Evolutionary conservation across 2,329 filamentous ascomycete genomes (phyloP), one percentile per base, ranked within the genome.

Genomic region (Blastomyces gilchristii): DNA sequence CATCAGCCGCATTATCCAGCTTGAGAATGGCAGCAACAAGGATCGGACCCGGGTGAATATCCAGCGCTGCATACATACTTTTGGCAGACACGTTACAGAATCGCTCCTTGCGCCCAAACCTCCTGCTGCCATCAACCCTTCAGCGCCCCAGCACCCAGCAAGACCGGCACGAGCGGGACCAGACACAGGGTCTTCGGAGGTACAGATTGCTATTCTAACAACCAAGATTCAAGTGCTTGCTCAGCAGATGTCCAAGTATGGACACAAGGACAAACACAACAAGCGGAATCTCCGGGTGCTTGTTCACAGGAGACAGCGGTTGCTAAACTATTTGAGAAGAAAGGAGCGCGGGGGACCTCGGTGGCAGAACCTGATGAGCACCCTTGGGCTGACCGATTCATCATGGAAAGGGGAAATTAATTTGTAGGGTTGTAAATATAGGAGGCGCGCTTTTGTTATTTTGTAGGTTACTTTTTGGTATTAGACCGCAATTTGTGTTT

Each of bases 191-290:
- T 96, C 90, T 70, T 90, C 90, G 7, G 94, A 99, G 78, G 95
- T 99, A n/a, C 94, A 99, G 80, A 91, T 95, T 68, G 92, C 91
- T 56, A 95, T 99, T 69, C 77, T 99, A 74, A 99, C 94, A 2
- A 85, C 91, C 63, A 97, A 97, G 82, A 99, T 99, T 73, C 83
- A 90, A 66, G 86, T 88, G 31, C 75, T 99, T 59, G 87, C 89
- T 18, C 82, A 88, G 68, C 86, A 87, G 67, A 77, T 96, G 60
- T 82, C 88, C 71, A 81, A 79, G 52, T 83, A 85, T 68, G 90
- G 88, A 5, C 85, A 88, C 75, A 91, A 88, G 74, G 94, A 99
- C 74, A 96, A 95, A 80, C 85, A 91, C 74, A 97, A 97, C 79
- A 96, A 95, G 84, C 83, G 92, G 65, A 96, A 96, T 76, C 73